Percentiles rank a stretch among this genome's conserved stretches.
These are phyloP conservation scores for Hypoxylon sp. DNA, from an alignment of 2,329 filamentous ascomycete genomes.

Conservation along the genomic window DNA sequence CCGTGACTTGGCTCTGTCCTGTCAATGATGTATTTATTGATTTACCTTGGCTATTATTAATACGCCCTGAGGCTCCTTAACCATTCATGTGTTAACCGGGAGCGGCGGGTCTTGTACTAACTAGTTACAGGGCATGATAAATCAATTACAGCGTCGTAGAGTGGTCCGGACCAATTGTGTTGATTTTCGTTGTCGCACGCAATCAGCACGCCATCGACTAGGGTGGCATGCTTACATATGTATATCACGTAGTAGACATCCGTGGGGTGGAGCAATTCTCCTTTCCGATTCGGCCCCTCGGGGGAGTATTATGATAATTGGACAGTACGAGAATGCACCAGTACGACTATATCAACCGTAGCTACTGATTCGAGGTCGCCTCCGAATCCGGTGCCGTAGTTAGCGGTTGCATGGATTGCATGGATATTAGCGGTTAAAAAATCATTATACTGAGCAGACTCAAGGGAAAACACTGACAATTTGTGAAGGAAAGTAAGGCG, in stretches of 20 bases:
- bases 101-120: conserved; percentile 10
- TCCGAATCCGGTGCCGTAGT: conserved; percentile 37
- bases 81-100: conserved; percentile 17
- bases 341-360: background rate
- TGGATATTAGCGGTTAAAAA: background rate
- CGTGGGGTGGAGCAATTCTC: conserved; percentile 36
- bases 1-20: background rate
- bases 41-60: conserved; percentile 14
- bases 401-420: conserved; percentile 12
- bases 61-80: conserved; percentile 19
- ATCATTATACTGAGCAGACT: background rate
- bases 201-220: conserved; percentile 46
- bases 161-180: conserved; percentile 34
- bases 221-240: conserved; percentile 41
- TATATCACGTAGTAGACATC: conserved; percentile 17
- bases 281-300: conserved; percentile 33
- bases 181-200: conserved; percentile 42
- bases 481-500: background rate
- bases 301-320: conserved; percentile 21
- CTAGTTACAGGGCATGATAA: conserved; percentile 19
- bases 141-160: conserved; percentile 17
- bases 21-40: conserved; percentile 14
- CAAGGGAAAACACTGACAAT: background rate
- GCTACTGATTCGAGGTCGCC: conserved; percentile 32
- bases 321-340: background rate